Evolutionary conservation across 805 yeast genomes (phyloP), one percentile per base, ranked within the genome.

Genomic region (Kuraishia borneana): DNA sequence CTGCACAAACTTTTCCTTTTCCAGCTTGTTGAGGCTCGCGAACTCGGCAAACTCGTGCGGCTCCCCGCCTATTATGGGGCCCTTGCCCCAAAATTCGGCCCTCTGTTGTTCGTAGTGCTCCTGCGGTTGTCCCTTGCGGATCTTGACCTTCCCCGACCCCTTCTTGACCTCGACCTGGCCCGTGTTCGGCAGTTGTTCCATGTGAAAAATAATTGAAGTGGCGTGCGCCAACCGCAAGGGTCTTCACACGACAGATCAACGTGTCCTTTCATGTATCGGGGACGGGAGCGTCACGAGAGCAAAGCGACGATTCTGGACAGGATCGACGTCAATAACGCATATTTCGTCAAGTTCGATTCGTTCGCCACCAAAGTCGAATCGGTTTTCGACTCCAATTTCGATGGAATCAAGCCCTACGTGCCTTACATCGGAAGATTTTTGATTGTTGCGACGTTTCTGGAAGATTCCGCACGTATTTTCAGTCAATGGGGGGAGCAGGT

Each of bases 401-500:
- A 67, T 43, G 62, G 73, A 34, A 51, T 78, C 30, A 77, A 69
- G 52, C 89, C 89, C 0, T 78, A 74, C 47, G 78, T 88, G 32
- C 96, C 97, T 6, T 76, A 76, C 17, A 73, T 89, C 47, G 97
- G 96, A 26, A 70, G 97, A 38, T 75, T 83, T 40, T 72, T 88
- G 43, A 88, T 89, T 41, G 95, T 89, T 36, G 94, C 95, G 32
- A 92, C 97, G 0, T 89, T 88, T 53, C 73, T 76, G 44, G 97
- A 89, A 59, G 97, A 92, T 51, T 72, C 95, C 3, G 53, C 79
- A 35, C 72, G 98, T 56, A 83, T 89, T 48, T 46, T 76, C 35
- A 61, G 85, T 5, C 96, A 88, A 61, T 89, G 96, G 96, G 57
- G 69, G 23, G 95, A 84, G 48, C 98, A 89, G 58, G 83, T 84